Conservation (phyloP, 495 filamentous ascomycete genomes). For the Penicillium odoratum region DNA sequence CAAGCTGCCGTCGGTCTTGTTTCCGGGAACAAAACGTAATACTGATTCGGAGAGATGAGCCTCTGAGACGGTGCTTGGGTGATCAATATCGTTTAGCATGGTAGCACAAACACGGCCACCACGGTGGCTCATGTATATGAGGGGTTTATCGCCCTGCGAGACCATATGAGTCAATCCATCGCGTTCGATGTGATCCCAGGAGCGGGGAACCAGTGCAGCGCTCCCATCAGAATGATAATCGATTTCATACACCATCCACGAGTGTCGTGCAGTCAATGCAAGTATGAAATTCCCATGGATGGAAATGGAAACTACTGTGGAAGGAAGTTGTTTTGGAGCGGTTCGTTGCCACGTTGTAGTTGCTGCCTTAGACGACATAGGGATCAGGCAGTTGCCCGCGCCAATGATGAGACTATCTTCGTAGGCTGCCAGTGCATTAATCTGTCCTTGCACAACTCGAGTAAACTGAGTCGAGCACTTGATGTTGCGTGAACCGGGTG, state of each 20-base stretch:
- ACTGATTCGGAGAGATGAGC: conserved; percentile 38
- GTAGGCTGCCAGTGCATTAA: conserved; percentile 47
- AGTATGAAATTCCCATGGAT: conserved; percentile 40
- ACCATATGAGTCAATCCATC: conserved; percentile 42
- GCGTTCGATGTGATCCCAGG: conserved; percentile 34
- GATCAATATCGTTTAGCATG: conserved; percentile 10
- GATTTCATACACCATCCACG: conserved; percentile 38
- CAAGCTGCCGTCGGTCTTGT: conserved; percentile 15
- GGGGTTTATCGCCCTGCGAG: conserved; percentile 24
- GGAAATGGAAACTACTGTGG: conserved; percentile 45
- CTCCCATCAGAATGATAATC: conserved; percentile 5
- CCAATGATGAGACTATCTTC: conserved; percentile 41
- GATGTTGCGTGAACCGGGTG: conserved; percentile 28
- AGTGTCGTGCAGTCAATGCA: conserved; percentile 45
- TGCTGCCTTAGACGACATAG: conserved; percentile 35
- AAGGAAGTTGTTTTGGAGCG: conserved; percentile 37
- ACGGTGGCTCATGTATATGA: conserved; percentile 21
- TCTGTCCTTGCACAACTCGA: conserved; percentile 38
- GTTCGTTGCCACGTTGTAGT: conserved; percentile 31
- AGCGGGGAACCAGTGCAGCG: conserved; percentile 32
- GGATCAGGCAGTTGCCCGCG: conserved; percentile 37
- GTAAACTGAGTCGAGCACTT: conserved; percentile 26
- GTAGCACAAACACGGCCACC: conserved; percentile 36
- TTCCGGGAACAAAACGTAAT: conserved; percentile 25
- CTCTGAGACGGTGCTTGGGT: conserved; percentile 4